Conservation (phyloP, 1,284 basidiomycete genomes). For the Inonotus obliquus region DNA sequence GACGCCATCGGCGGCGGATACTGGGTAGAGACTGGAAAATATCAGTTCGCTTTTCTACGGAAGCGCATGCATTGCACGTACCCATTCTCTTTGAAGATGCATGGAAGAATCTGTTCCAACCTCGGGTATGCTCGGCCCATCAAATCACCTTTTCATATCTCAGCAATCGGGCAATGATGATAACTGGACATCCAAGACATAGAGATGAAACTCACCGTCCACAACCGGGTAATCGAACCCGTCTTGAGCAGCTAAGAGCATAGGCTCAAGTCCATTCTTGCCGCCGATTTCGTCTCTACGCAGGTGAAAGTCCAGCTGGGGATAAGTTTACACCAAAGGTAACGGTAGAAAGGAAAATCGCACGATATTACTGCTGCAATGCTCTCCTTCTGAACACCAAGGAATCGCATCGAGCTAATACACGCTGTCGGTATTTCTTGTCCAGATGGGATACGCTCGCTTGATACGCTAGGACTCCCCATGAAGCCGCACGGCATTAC, state of each 20-base stretch:
- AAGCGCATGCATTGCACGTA: constrained; percentile 21
- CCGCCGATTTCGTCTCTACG: constrained; percentile 51
- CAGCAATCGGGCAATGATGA: neutral
- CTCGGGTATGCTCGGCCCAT: constrained; percentile 46
- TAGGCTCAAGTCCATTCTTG: constrained; percentile 51
- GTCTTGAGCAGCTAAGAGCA: constrained; percentile 37
- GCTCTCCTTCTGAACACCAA: constrained; percentile 29
- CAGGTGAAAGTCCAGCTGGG: neutral
- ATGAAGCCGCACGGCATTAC: constrained; percentile 40
- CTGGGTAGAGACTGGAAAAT: constrained; percentile 37
- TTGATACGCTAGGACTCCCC: constrained; percentile 45
- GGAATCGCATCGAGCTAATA: constrained; percentile 30
- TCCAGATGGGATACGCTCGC: constrained; percentile 22
- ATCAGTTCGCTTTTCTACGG: neutral
- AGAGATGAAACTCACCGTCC: constrained; percentile 27
- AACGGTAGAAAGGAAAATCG: neutral
- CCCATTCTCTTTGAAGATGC: constrained; percentile 20
- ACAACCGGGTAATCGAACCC: constrained; percentile 34
- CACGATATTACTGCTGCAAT: constrained; percentile 36
- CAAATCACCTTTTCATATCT: constrained; percentile 34
- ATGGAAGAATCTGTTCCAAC: constrained; percentile 12
- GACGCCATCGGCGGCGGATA: constrained; percentile 42
- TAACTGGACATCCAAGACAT: constrained; percentile 22
- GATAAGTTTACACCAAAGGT: neutral
- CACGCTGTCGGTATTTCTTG: constrained; percentile 34